phyloP scores from a whole-genome alignment of 768 basidiomycete species.

The Coprinellus micaceus region DNA sequence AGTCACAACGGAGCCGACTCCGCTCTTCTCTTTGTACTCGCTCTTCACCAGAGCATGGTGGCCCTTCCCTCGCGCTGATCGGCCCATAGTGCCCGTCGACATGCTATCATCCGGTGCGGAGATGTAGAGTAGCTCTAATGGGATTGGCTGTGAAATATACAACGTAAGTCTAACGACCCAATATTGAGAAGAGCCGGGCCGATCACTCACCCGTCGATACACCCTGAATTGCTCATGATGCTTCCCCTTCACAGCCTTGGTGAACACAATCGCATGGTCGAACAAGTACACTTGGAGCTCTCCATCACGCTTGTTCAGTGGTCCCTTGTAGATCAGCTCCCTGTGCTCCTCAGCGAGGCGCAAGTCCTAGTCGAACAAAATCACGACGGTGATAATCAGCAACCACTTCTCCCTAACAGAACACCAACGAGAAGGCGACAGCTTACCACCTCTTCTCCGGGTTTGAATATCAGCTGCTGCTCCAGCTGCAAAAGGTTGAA shows the following conservation, averaged over 20 bases:
- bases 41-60: slow-evolving; percentile 45
- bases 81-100: slow-evolving; percentile 22
- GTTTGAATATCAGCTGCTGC: slow-evolving; percentile 84
- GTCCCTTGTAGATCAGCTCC: slow-evolving; percentile 88
- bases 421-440: too few relatives aligned
- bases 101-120: slow-evolving; percentile 67
- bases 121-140: slow-evolving; percentile 86
- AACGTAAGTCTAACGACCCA: background rate
- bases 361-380: slow-evolving; percentile 56
- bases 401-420: background rate
- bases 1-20: slow-evolving; percentile 39
- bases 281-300: slow-evolving; percentile 94
- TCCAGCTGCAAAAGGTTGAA: slow-evolving; percentile 95
- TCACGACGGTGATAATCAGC: background rate
- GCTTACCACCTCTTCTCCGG: slow-evolving; percentile 84
- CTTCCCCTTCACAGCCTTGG: slow-evolving; percentile 77
- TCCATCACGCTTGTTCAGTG: slow-evolving; percentile 85
- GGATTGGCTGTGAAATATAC: slow-evolving; percentile 69
- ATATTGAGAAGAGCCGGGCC: background rate
- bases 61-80: slow-evolving; percentile 34
- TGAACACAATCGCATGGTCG: slow-evolving; percentile 94
- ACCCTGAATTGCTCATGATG: slow-evolving; percentile 92
- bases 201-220: slow-evolving; percentile 73
- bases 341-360: slow-evolving; percentile 83
- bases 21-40: slow-evolving; percentile 34